Base-by-base conservation (phyloP, 495 filamentous ascomycete species). In the Aspergillus baeticus region DNA sequence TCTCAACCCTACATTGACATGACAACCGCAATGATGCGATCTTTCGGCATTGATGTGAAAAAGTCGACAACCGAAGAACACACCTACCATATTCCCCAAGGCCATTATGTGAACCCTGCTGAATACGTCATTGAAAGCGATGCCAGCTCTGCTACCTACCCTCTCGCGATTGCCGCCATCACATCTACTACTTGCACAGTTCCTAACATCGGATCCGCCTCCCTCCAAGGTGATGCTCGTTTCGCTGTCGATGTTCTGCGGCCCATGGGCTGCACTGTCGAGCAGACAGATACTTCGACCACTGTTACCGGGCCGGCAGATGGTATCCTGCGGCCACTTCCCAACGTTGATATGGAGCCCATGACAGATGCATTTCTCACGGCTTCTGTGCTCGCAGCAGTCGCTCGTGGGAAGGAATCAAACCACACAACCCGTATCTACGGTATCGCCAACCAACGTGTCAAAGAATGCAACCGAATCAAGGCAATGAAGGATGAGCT, bases 281-380 rank as follows among this genome's bases (percentile, higher is more conserved):
- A 88, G 60, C 94, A 98, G 73, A 90, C 87, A 3, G 85, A 84
- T 35, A 81, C 75, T 31, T 96, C 92, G 1, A 99, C 94, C 11
- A 98, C 93, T 2, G 95, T 99, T 13, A 94, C 85, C 38, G 94
- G 94, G 2, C 93, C 93, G n/a, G 72, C 81, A 14, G 74, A 75
- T 52, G 93, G 92, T 20, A 72, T 79, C 5, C 72, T 99, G 38
- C 85, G 85, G 58, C 81, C 86, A 0, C 71, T 91, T 10, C 78
- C 85, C 2, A 83, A 92, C 44, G 85, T 98, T 22, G 92, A 99
- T 64, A 99, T 99, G 94, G 94, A 97, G 66, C 89, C 92, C 14
- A 99, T 99, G 94, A 99, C 94, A 0, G 94, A 99, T 76, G 94
- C 94, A 49, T 99, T 99, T 81, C 77, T 99, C 26, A 95, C 90